Evolutionary conservation across 345 rosid genomes (phyloP).

Genomic region (Salix viminalis): DNA sequence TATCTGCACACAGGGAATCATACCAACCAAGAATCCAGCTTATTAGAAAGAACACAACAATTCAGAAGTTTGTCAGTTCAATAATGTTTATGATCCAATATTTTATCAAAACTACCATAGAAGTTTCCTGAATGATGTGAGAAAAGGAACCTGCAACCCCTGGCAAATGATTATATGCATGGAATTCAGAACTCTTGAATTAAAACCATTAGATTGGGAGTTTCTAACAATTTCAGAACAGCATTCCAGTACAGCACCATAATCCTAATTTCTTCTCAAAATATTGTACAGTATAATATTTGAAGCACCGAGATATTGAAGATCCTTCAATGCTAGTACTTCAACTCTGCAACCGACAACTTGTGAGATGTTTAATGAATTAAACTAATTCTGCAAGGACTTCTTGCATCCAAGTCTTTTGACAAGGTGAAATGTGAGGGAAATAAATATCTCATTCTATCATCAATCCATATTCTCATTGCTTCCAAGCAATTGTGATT

Average conservation of each 20-base stretch:
- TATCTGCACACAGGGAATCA: conserved; percentile 40
- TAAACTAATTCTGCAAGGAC: background rate
- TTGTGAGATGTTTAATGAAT: background rate
- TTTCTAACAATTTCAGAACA: background rate
- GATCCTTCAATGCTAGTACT: background rate
- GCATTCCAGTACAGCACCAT: background rate
- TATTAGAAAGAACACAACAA: background rate
- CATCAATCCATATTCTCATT: background rate
- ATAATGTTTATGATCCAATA: background rate
- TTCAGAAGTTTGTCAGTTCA: background rate
- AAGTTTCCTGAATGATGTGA: background rate
- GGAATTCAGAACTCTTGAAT: background rate
- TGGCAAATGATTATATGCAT: background rate
- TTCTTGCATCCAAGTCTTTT: background rate
- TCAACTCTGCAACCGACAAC: background rate
- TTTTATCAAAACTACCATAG: background rate
- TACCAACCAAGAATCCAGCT: background rate
- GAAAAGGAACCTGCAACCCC: background rate
- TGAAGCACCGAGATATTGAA: background rate
- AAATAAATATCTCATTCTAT: background rate
- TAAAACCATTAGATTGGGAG: background rate
- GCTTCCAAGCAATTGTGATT: background rate
- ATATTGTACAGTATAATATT: background rate
- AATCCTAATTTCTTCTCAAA: background rate
- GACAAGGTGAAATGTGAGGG: background rate